Evolutionary conservation across 495 filamentous ascomycete species (phyloP).

Genomic region (Hyaloscypha finlandica): DNA sequence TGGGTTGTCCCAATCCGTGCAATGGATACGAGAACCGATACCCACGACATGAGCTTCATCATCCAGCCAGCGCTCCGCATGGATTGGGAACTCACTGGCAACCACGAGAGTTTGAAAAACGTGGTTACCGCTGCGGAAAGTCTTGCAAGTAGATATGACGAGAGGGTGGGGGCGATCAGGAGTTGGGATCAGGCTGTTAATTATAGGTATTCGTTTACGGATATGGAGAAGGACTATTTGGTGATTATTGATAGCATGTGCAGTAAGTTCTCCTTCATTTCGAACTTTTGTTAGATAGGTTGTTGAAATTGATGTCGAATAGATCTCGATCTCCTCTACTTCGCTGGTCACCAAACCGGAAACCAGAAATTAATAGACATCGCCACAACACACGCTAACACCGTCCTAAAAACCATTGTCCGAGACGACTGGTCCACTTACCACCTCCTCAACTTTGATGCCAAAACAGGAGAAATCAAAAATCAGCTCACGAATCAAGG

Average conservation of each 20-base stretch:
- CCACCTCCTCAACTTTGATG: slow-evolving; percentile 46
- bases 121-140: slow-evolving; percentile 41
- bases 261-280: slow-evolving; percentile 21
- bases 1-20: slow-evolving; percentile 41
- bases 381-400: slow-evolving; percentile 42
- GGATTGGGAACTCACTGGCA: slow-evolving; percentile 40
- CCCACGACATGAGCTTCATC: slow-evolving; percentile 52
- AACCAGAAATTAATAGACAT: slow-evolving; percentile 35
- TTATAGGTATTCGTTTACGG: slow-evolving; percentile 30
- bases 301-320: not conserved
- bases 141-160: slow-evolving; percentile 41
- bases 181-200: slow-evolving; percentile 43
- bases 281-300: no score
- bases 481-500: slow-evolving; percentile 44
- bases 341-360: slow-evolving; percentile 37
- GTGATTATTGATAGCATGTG: slow-evolving; percentile 54
- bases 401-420: slow-evolving; percentile 35
- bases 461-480: slow-evolving; percentile 36
- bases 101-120: slow-evolving; percentile 35
- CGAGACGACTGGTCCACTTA: slow-evolving; percentile 40
- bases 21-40: slow-evolving; percentile 40
- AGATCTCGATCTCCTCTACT: slow-evolving; percentile 47
- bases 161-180: slow-evolving; percentile 38
- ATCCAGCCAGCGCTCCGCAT: slow-evolving; percentile 41
- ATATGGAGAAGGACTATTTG: slow-evolving; percentile 34